Conservation (phyloP, 306 rosid species). For the Heteromeles arbutifolia region DNA sequence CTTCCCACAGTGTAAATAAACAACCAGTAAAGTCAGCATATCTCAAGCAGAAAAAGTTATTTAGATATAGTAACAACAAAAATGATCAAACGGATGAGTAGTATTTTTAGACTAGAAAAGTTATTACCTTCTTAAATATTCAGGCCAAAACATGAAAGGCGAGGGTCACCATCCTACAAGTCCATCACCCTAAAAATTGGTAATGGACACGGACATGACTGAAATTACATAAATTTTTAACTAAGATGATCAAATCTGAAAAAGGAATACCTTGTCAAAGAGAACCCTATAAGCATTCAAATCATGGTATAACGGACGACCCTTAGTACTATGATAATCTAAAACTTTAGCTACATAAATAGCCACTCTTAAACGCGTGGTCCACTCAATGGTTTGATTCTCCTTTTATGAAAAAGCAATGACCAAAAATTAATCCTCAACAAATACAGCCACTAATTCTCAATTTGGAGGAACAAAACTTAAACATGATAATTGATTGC, state of each 20-base stretch:
- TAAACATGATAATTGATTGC: not conserved
- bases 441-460: not conserved
- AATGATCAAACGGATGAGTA: not conserved
- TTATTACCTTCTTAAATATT: slow-evolving; percentile 72
- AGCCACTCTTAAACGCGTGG: slow-evolving; percentile 88
- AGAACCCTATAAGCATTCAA: slow-evolving; percentile 71
- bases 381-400: slow-evolving; percentile 90
- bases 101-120: slow-evolving; percentile 1
- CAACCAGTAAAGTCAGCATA: not conserved
- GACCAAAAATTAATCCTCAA: slow-evolving; percentile 12
- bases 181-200: slow-evolving; percentile 4
- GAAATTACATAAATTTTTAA: slow-evolving; percentile 1
- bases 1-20: slow-evolving; percentile 47
- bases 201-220: not conserved
- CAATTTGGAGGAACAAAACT: not conserved
- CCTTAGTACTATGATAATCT: slow-evolving; percentile 76
- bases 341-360: slow-evolving; percentile 77
- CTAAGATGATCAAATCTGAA: not conserved
- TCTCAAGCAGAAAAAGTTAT: not conserved
- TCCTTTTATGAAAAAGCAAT: slow-evolving; percentile 56
- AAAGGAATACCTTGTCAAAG: slow-evolving; percentile 6
- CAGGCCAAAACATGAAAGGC: slow-evolving; percentile 95
- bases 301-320: slow-evolving; percentile 80
- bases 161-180: slow-evolving; percentile 81
- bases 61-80: not conserved